Conservation (phyloP, 306 rosid species). For the Cyclanthera cordifolia region DNA sequence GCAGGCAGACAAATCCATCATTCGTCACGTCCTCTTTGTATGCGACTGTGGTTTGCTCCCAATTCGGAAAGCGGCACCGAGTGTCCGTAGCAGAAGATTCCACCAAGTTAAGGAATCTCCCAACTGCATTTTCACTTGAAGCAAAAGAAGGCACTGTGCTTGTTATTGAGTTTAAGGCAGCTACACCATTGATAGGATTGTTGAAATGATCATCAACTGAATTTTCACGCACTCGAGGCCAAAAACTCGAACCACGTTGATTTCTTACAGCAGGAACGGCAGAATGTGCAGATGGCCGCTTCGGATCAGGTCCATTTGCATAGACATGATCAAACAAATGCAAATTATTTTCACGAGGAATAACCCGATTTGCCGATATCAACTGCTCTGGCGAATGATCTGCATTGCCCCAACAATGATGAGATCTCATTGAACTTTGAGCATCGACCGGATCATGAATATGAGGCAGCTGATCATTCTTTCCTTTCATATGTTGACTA, state of each 20-base stretch:
- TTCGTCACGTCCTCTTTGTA: constrained; percentile 28
- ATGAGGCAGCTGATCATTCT: constrained; percentile 32
- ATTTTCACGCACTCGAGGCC: constrained; percentile 32
- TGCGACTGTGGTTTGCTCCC: constrained; percentile 35
- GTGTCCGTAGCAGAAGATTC: constrained; percentile 32
- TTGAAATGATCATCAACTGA: constrained; percentile 30
- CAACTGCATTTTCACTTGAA: constrained; percentile 31
- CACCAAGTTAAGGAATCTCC: constrained; percentile 29
- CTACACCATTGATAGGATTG: constrained; percentile 31
- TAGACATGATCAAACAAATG: constrained; percentile 30
- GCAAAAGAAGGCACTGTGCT: constrained; percentile 33
- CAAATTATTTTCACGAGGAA: constrained; percentile 27
- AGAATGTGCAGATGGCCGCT: constrained; percentile 22
- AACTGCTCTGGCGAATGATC: constrained; percentile 33
- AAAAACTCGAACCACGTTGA: constrained; percentile 21
- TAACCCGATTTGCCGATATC: constrained; percentile 19
- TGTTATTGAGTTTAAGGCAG: constrained; percentile 25
- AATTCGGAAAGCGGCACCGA: constrained; percentile 26
- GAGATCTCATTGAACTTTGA: constrained; percentile 30
- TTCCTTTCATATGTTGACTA: constrained; percentile 27
- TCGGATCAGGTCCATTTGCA: constrained; percentile 18
- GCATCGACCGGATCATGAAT: constrained; percentile 23
- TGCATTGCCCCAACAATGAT: constrained; percentile 26
- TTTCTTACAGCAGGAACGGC: constrained; percentile 28
- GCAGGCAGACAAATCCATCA: constrained; percentile 54